Evolutionary conservation across 345 rosid genomes (phyloP).

Genomic region (Brassica rapa): DNA sequence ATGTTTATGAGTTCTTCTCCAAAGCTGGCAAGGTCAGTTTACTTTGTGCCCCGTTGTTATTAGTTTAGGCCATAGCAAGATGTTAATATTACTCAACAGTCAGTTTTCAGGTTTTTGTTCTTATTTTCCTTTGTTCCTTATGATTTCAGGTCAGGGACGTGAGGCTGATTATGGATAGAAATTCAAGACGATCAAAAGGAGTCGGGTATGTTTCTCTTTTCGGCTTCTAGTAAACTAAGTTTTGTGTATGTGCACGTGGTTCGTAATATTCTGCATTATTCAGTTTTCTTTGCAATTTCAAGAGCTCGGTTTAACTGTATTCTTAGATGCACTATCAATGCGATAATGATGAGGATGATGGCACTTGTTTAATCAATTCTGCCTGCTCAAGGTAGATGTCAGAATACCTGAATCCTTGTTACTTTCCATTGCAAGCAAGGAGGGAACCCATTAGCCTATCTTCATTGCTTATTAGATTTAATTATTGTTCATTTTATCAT

Average conservation of each 20-base stretch:
- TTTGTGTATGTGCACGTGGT: conserved; percentile 46
- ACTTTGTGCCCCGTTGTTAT: neutral
- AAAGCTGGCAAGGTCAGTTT: conserved; percentile 89
- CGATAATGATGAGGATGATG: conserved; percentile 97
- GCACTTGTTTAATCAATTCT: conserved; percentile 98
- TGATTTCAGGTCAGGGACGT: conserved; percentile 90
- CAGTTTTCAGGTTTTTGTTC: neutral
- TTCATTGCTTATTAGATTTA: conserved; percentile 26
- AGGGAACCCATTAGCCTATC: conserved; percentile 25
- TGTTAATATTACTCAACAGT: neutral
- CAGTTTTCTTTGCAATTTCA: conserved; percentile 45
- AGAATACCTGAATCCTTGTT: conserved; percentile 64
- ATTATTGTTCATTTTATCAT: conserved; percentile 26
- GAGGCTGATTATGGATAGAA: conserved; percentile 94
- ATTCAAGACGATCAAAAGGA: conserved; percentile 92
- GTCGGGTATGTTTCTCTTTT: conserved; percentile 79
- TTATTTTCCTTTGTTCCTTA: conserved; percentile 12
- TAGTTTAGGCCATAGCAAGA: neutral
- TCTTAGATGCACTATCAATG: conserved; percentile 96
- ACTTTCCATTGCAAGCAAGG: conserved; percentile 46
- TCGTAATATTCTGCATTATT: conserved; percentile 49
- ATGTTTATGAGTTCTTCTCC: conserved; percentile 90
- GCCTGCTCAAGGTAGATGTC: conserved; percentile 90
- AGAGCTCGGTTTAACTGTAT: conserved; percentile 89
- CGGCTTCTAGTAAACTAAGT: conserved; percentile 13